These are phyloP conservation scores for Naganishia sp. DNA, from an alignment of 1,284 basidiomycete genomes.

Conservation along the genomic window DNA sequence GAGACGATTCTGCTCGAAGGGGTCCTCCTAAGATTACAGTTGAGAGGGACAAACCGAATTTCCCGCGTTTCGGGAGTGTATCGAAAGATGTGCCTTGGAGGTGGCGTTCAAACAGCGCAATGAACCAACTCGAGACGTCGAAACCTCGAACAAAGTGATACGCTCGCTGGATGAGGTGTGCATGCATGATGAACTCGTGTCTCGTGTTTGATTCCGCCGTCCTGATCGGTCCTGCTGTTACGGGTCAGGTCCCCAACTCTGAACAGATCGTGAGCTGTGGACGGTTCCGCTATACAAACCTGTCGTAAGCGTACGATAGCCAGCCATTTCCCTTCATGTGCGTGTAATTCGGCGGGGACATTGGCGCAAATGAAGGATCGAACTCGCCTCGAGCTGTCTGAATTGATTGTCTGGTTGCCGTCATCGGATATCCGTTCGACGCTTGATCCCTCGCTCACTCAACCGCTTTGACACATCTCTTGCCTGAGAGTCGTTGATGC, in stretches of 20 bases:
- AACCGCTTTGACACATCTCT: not conserved
- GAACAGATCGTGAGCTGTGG: not conserved
- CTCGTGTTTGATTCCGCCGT: constrained; percentile 20
- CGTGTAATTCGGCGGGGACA: not conserved
- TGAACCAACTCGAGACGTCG: too few relatives aligned
- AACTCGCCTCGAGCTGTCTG: not conserved
- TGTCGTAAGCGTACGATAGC: not conserved
- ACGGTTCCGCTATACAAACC: not conserved
- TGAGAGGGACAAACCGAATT: not conserved
- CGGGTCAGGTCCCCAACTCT: not conserved
- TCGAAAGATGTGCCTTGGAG: not conserved
- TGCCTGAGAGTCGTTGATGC: constrained; percentile 5
- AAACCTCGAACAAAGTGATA: too few relatives aligned
- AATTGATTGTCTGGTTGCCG: not conserved
- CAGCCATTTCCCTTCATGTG: constrained; percentile 23
- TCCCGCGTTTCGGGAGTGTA: not conserved
- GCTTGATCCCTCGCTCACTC: not conserved
- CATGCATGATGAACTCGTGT: constrained; percentile 8
- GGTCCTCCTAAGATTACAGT: not conserved
- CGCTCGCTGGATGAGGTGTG: too few relatives aligned
- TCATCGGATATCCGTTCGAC: not conserved
- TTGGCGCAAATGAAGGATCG: constrained; percentile 14
- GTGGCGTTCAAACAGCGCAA: too few relatives aligned
- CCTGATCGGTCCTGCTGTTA: constrained; percentile 2
- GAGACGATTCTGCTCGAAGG: not conserved